Percentiles rank a stretch among this genome's conserved stretches.
Conservation (phyloP, 768 basidiomycete genomes). For the Russula dissimulans region DNA sequence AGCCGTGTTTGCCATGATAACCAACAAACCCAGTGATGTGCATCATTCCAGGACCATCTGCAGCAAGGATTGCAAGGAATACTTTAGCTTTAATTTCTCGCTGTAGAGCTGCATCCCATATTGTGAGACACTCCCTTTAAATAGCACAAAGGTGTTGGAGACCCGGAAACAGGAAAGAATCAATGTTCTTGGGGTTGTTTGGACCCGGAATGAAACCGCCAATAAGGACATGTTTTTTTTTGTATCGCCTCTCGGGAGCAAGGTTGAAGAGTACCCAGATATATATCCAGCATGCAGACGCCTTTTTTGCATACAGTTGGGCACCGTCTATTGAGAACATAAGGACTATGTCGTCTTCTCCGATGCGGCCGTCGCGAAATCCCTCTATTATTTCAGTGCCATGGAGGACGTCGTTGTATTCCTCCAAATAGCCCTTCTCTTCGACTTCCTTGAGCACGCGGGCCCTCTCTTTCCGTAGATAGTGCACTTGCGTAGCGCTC, state of each 20-base stretch:
- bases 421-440: too few relatives aligned
- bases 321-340: too few relatives aligned
- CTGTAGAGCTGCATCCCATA: background rate
- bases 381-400: too few relatives aligned
- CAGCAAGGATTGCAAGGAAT: background rate
- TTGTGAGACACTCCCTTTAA: background rate
- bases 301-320: too few relatives aligned
- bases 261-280: background rate
- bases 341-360: too few relatives aligned
- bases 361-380: too few relatives aligned
- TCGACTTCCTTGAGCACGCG: too few relatives aligned
- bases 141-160: background rate
- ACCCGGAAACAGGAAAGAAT: background rate
- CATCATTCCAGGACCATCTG: background rate
- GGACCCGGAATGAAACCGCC: background rate
- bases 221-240: background rate
- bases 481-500: too few relatives aligned
- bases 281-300: too few relatives aligned
- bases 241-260: background rate
- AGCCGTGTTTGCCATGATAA: background rate
- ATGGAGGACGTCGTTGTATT: too few relatives aligned
- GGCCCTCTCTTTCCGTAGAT: too few relatives aligned
- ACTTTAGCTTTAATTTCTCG: background rate
- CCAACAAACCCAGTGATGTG: too few relatives aligned
- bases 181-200: background rate